Base-by-base conservation (phyloP, 805 yeast species). In the Brettanomyces bruxellensis region DNA sequence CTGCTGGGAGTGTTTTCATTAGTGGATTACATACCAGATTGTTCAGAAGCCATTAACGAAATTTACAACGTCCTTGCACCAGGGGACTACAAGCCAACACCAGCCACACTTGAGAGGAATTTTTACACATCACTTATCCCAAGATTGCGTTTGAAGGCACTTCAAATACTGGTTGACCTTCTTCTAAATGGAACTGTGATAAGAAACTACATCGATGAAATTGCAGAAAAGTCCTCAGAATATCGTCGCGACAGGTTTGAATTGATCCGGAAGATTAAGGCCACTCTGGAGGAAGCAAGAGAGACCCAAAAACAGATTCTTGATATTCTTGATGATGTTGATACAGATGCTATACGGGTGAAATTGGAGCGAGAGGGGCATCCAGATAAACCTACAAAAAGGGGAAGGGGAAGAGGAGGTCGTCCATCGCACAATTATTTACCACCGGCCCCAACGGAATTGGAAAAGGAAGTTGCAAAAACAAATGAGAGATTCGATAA, bases 211-310 rank as follows among this genome's bases (percentile, higher is more conserved):
- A 75, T 87, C 49, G 96, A 87, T 47, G 69, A 72, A 48, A 78
- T 85, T 49, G 69, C 83, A 62, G 93, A 83, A 24, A 77, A 76
- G 32, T 70, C 83, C 1, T 71, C 86, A 0, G 66, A 67, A 25
- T 59, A 83, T 28, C 75, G 95, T 55, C 73, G 89, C 50, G 81
- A 78, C 45, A 72, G 88, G 50, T 65, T 83, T 36, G 95, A 86
- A 44, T 66, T 71, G 35, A 71, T 79, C 34, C 74, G 83, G 51
- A 90, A 84, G 47, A 71, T 75, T 54, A 82, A 79, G 55, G 47
- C 55, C 1, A 60, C 70, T 0, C 62, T 70, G 25, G 93, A 86
- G 36, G 65, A 64, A 36, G 78, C 81, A 2, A 73, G 70, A 46
- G 62, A 55, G 36, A 53, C 70, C 4, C 74, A 75, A 39, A 75